A percentile compares a stretch with the other conserved stretches of the same genome.
phyloP scores from a whole-genome alignment of 129 eudicot species.

The Helichrysum umbraculigerum region DNA sequence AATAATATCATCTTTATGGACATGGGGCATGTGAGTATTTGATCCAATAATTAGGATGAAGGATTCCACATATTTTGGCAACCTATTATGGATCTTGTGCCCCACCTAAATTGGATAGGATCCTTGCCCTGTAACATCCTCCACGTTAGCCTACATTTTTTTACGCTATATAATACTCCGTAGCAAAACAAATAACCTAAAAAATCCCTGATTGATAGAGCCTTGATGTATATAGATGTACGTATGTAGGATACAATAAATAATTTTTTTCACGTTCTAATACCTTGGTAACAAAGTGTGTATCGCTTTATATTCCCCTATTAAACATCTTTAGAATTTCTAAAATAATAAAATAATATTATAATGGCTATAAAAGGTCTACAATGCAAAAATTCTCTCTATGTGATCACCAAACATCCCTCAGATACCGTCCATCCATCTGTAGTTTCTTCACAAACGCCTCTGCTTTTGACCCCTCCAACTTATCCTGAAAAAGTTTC shows the following conservation, averaged over 20 bases:
- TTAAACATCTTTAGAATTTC: background rate
- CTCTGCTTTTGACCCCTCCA: slow-evolving; percentile 57
- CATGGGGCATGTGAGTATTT: background rate
- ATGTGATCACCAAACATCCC: slow-evolving; percentile 66
- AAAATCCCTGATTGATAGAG: too few species aligned
- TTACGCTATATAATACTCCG: too few species aligned
- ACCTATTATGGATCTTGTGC: background rate
- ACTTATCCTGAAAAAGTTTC: slow-evolving; percentile 39
- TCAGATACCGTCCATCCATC: slow-evolving; percentile 62
- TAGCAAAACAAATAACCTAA: too few species aligned
- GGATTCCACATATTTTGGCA: slow-evolving; percentile 12
- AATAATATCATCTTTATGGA: background rate
- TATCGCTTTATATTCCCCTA: background rate
- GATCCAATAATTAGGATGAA: background rate
- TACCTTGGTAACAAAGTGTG: background rate
- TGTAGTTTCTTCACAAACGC: slow-evolving; percentile 66
- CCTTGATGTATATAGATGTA: too few species aligned
- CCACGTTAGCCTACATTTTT: background rate
- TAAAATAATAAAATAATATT: background rate
- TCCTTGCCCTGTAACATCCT: background rate
- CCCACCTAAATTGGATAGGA: slow-evolving; percentile 1
- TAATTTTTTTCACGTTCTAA: background rate
- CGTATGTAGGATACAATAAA: background rate
- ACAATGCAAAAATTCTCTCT: background rate
- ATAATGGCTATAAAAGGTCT: background rate